Evolutionary conservation across 2,329 filamentous ascomycete genomes (phyloP).

Genomic region (Coniella vitis): DNA sequence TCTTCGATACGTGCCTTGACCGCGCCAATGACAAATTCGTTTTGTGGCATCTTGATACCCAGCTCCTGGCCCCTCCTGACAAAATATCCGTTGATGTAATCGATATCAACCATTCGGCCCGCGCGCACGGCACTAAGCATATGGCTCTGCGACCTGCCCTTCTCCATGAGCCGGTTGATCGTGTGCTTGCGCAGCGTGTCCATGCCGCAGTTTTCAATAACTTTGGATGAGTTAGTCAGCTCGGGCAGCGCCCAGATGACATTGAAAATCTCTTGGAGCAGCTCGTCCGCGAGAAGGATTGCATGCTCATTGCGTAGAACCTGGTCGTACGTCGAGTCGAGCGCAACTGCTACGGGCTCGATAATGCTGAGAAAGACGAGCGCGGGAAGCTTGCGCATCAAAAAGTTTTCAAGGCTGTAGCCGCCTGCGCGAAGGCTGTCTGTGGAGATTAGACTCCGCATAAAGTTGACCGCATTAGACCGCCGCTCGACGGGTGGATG

Average conservation of each 20-base stretch:
- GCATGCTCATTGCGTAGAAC: conserved; percentile 62
- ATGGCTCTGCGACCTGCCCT: conserved; percentile 47
- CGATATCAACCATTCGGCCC: conserved; percentile 64
- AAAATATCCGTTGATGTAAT: conserved; percentile 87
- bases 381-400: conserved; percentile 70
- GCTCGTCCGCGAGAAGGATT: conserved; percentile 58
- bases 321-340: conserved; percentile 68
- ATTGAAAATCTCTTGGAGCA: conserved; percentile 67
- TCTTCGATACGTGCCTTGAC: conserved; percentile 53
- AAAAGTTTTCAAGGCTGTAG: conserved; percentile 53
- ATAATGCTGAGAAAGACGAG: conserved; percentile 70
- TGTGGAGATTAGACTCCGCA: conserved; percentile 56
- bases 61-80: conserved; percentile 63
- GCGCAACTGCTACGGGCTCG: conserved; percentile 73
- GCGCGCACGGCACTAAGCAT: conserved; percentile 61
- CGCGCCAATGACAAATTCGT: conserved; percentile 65
- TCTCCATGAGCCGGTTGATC: conserved; percentile 48
- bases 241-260: conserved; percentile 74
- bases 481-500: conserved; percentile 21
- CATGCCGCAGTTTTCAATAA: conserved; percentile 49
- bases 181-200: conserved; percentile 55
- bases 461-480: conserved; percentile 43
- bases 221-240: conserved; percentile 52
- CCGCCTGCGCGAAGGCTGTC: conserved; percentile 55
- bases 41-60: conserved; percentile 64